phyloP scores from a whole-genome alignment of 352 stramenopile genomes.

The Globisporangium nagaii region DNA sequence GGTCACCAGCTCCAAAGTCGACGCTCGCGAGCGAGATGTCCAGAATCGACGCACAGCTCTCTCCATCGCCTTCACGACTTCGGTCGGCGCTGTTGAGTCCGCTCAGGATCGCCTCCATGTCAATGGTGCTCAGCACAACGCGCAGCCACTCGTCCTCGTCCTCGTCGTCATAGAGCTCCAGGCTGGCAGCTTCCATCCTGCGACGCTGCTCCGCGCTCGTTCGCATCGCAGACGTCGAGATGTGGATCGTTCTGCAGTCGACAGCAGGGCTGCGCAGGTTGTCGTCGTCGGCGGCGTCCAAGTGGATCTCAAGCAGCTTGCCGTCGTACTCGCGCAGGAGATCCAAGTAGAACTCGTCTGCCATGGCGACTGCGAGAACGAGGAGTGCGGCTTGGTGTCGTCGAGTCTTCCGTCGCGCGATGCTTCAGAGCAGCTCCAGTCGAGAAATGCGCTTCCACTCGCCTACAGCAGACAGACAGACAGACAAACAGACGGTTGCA shows the following conservation, averaged over 20 bases:
- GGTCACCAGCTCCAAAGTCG: too few relatives aligned
- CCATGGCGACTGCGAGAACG: background rate
- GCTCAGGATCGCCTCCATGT: constrained; percentile 1
- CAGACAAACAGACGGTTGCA: too few relatives aligned
- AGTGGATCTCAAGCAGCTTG: constrained; percentile 27
- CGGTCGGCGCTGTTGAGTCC: constrained; percentile 3
- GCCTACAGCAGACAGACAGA: too few relatives aligned
- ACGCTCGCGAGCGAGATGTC: constrained; percentile 4
- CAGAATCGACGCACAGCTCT: background rate
- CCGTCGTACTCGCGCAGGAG: constrained; percentile 21
- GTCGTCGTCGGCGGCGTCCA: constrained; percentile 13
- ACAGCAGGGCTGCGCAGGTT: background rate
- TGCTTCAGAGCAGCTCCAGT: constrained; percentile 3
- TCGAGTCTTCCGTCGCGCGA: too few relatives aligned
- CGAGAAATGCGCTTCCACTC: too few relatives aligned
- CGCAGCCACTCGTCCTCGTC: background rate
- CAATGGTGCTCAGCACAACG: background rate
- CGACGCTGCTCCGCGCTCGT: background rate
- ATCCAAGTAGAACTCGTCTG: constrained; percentile 19
- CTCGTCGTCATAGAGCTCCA: background rate
- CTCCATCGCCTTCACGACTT: too few relatives aligned
- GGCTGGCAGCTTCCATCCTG: background rate
- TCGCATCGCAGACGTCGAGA: background rate
- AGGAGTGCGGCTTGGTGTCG: background rate
- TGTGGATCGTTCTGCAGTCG: background rate